These are phyloP conservation scores for Chondrus crispus DNA, from an alignment of 23 red algal species.

Conservation along the genomic window DNA sequence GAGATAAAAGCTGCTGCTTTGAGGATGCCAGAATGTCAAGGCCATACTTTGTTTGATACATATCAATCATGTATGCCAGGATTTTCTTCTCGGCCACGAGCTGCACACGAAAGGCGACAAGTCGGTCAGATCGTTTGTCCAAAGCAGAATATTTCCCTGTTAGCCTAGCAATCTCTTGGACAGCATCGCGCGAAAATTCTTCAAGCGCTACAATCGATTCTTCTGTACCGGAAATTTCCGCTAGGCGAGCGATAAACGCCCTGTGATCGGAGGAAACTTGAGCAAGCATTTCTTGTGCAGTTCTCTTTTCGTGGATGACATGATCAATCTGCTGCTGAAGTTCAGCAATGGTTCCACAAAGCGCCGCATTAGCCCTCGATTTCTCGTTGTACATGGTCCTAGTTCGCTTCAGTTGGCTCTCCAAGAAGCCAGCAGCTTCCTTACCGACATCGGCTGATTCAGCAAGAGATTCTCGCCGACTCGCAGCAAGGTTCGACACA, in stretches of 20 bases:
- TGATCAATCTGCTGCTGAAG: constrained; percentile 36
- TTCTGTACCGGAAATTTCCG: not conserved
- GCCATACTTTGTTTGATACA: constrained; percentile 50
- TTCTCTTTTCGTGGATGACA: not conserved
- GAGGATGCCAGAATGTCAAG: constrained; percentile 28
- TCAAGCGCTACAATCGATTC: constrained; percentile 34
- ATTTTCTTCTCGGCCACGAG: constrained; percentile 35
- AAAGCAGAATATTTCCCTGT: not conserved
- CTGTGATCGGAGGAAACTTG: not conserved
- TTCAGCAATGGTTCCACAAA: constrained; percentile 45
- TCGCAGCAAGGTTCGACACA: not conserved
- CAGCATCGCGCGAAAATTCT: not conserved
- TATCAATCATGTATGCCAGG: constrained; percentile 28
- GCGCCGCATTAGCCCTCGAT: constrained; percentile 33
- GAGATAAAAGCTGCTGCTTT: not conserved
- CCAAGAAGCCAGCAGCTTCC: constrained; percentile 45
- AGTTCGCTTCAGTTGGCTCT: constrained; percentile 34
- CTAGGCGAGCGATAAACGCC: constrained; percentile 18
- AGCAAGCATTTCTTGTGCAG: not conserved
- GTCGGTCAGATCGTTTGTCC: not conserved
- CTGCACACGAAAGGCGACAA: not conserved
- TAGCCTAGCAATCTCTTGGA: not conserved
- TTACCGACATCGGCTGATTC: not conserved
- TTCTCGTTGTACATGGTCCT: constrained; percentile 37
- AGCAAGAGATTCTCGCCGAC: not conserved